Evolutionary conservation across 2,329 filamentous ascomycete species (phyloP).

Genomic region (Cordyceps pruinosa): DNA sequence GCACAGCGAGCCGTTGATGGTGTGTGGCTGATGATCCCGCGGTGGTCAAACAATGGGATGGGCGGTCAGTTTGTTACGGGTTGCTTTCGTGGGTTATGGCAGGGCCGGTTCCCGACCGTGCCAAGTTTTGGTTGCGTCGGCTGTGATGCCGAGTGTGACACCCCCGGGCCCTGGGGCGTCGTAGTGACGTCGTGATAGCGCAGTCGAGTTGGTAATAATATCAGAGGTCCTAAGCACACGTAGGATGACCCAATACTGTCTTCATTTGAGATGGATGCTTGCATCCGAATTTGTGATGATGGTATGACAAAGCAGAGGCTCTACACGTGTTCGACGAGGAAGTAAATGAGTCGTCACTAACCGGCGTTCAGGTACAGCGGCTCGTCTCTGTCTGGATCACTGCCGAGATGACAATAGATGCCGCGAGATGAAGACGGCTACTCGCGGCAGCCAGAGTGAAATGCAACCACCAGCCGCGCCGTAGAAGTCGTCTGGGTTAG

Average conservation of each 20-base stretch:
- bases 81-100: neutral
- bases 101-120: too few species aligned
- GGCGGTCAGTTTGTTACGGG: neutral
- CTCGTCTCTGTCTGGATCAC: too few species aligned
- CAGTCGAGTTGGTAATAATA: neutral
- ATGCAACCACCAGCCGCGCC: too few species aligned
- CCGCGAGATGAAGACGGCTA: too few species aligned
- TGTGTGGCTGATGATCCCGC: slow-evolving; percentile 6
- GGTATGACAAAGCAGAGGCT: neutral
- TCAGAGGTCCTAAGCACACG: neutral
- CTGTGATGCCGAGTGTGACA: slow-evolving; percentile 1
- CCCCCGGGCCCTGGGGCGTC: neutral
- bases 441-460: too few species aligned
- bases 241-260: neutral
- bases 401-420: too few species aligned
- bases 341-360: too few species aligned
- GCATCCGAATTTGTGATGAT: neutral
- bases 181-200: slow-evolving; percentile 4
- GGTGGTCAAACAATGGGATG: neutral
- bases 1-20: neutral
- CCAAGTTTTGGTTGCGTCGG: slow-evolving; percentile 4
- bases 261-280: neutral
- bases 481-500: too few species aligned
- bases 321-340: too few species aligned
- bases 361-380: too few species aligned